phyloP scores from a whole-genome alignment of 306 rosid genomes.

The Cucurbita moschata region DNA sequence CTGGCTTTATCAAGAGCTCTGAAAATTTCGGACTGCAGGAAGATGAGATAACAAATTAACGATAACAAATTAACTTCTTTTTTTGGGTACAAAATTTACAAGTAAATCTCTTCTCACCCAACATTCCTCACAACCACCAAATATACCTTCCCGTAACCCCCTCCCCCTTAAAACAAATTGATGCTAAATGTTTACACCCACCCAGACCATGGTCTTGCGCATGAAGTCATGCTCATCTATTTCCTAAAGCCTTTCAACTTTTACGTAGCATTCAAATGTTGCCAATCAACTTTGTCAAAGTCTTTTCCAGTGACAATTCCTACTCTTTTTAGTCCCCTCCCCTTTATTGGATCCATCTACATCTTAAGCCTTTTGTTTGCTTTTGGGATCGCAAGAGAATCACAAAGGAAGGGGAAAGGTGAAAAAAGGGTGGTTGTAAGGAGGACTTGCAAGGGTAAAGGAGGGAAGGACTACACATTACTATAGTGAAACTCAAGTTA shows the following conservation, averaged over 20 bases:
- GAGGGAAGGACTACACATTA: neutral
- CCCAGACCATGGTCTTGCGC: neutral
- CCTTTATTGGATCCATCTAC: neutral
- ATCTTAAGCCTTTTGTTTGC: neutral
- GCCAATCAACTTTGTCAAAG: neutral
- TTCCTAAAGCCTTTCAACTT: neutral
- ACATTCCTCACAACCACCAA: neutral
- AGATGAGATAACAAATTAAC: neutral
- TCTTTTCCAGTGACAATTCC: neutral
- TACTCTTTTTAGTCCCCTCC: neutral
- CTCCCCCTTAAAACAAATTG: neutral
- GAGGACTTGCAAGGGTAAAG: neutral
- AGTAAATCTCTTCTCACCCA: neutral
- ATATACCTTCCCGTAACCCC: neutral
- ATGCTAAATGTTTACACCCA: neutral
- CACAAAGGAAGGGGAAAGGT: neutral
- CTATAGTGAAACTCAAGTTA: neutral
- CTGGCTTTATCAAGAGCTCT: constrained; percentile 62
- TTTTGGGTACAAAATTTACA: neutral
- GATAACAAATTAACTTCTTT: neutral
- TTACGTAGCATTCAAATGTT: neutral
- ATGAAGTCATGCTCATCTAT: neutral
- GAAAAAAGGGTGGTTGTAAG: neutral
- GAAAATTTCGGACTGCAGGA: constrained; percentile 71
- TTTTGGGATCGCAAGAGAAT: neutral